Evolutionary conservation across 2,329 filamentous ascomycete genomes (phyloP).

Genomic region (Lachnellula subtilissima): DNA sequence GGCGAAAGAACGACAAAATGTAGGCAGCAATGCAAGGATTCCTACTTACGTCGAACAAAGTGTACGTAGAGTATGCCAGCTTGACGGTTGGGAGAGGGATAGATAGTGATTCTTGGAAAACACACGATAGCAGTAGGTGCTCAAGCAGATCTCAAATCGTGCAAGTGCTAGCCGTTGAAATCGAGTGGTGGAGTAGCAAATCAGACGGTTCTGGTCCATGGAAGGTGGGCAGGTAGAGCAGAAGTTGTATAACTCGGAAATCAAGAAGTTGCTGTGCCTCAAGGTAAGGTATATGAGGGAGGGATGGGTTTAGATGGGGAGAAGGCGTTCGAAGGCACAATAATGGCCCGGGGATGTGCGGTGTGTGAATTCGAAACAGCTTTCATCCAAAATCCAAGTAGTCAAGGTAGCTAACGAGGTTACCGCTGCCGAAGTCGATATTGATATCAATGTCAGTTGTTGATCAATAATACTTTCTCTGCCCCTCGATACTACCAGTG

Average conservation of each 20-base stretch:
- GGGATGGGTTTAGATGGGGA: neutral
- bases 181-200: neutral
- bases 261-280: neutral
- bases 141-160: slow-evolving; percentile 1
- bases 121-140: neutral
- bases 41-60: slow-evolving; percentile 30
- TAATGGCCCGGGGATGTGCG: neutral
- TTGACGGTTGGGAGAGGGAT: slow-evolving; percentile 26
- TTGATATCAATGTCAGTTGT: neutral
- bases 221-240: neutral
- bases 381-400: neutral
- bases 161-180: neutral
- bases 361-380: neutral
- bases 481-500: too few species aligned
- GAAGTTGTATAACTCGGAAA: neutral
- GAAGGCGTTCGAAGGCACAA: neutral
- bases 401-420: neutral
- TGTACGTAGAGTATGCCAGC: slow-evolving; percentile 33
- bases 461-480: neutral
- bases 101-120: slow-evolving; percentile 1
- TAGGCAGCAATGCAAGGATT: slow-evolving; percentile 2
- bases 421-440: neutral
- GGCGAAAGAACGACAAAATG: neutral
- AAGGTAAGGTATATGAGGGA: neutral
- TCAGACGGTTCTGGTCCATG: slow-evolving; percentile 11